A percentile compares a stretch with the other conserved stretches of the same genome.
phyloP scores from a whole-genome alignment of 2,329 filamentous ascomycete genomes.

The Xylariaceae sp. region DNA sequence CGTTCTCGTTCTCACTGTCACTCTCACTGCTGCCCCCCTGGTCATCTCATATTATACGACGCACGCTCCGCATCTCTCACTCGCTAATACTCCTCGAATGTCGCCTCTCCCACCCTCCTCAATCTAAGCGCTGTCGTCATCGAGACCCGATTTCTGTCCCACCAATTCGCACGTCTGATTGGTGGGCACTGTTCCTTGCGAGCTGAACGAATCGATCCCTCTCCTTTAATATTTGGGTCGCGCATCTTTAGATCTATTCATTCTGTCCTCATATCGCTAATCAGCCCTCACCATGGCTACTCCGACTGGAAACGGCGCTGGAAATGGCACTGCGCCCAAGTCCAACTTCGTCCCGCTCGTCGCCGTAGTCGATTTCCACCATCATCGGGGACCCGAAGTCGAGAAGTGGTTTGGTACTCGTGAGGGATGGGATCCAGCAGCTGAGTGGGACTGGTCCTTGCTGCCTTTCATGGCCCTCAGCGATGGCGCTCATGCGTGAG shows the following conservation, averaged over 20 bases:
- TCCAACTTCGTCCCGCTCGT: slow-evolving; percentile 61
- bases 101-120: slow-evolving; percentile 3
- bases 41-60: not conserved
- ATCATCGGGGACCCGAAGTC: slow-evolving; percentile 84
- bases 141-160: not conserved
- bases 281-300: slow-evolving; percentile 23
- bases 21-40: not conserved
- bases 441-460: slow-evolving; percentile 82
- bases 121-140: slow-evolving; percentile 9
- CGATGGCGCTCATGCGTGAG: slow-evolving; percentile 89
- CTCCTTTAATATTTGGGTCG: not conserved
- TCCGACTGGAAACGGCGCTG: slow-evolving; percentile 9
- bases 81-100: slow-evolving; percentile 8
- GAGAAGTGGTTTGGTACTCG: slow-evolving; percentile 81
- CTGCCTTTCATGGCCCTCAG: slow-evolving; percentile 96
- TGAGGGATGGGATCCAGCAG: slow-evolving; percentile 70
- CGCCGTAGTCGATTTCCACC: slow-evolving; percentile 77
- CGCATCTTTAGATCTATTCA: not conserved
- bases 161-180: slow-evolving; percentile 3
- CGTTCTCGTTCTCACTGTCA: too few species aligned
- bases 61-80: not conserved
- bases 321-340: slow-evolving; percentile 12
- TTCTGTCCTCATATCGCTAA: not conserved
- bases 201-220: not conserved
- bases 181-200: not conserved